Base-by-base conservation (phyloP, 2,329 filamentous ascomycete genomes). In the Lachnum nothofagi region DNA sequence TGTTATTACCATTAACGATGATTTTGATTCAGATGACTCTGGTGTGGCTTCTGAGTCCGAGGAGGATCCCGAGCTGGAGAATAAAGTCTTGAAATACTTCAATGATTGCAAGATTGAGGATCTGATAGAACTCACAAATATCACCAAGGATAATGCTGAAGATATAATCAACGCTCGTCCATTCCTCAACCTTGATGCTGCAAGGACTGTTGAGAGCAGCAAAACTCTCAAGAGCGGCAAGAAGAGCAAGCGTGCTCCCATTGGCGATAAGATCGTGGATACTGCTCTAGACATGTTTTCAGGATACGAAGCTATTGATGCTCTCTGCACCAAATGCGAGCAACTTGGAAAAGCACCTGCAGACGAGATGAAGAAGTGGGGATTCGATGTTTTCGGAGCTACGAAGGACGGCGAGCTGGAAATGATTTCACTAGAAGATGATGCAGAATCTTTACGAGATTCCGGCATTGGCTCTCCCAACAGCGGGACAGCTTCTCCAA, bases 251-350 rank as follows among this genome's bases (percentile, higher is more conserved):
- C 72, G 70, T 53, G 64, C 64, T 14, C 71, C 79, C 0, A 75
- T 86, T 54, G 85, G 85, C 1, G 80, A 85, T 46, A 82, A 77
- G 60, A 75, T 87, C 46, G 77, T 86, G 5, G 80, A 87, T 42
- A 78, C 79, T 43, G 83, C 81, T 42, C 63, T 79, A 27, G 80
- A 87, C 20, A 95, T 94, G 76, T 84, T 86, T 69, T 77, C 77
- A 16, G 87, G 87, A 0, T 91, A 93, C 58, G 78, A 86, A 55
- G 88, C 88, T 17, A 88, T 96, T 44, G 91, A 95, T 66, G 77
- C 84, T 37, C 78, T 96, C 7, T 88, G 95, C 14, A 74, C 78
- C 17, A 76, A 84, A 55, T 95, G 91, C 62, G 85, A 91, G 63
- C 69, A 72, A 2, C 75, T 91, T 34, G 88, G 86, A 1, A 81